phyloP scores from a whole-genome alignment of 805 yeast species.

The Ogataea dorogensis region DNA sequence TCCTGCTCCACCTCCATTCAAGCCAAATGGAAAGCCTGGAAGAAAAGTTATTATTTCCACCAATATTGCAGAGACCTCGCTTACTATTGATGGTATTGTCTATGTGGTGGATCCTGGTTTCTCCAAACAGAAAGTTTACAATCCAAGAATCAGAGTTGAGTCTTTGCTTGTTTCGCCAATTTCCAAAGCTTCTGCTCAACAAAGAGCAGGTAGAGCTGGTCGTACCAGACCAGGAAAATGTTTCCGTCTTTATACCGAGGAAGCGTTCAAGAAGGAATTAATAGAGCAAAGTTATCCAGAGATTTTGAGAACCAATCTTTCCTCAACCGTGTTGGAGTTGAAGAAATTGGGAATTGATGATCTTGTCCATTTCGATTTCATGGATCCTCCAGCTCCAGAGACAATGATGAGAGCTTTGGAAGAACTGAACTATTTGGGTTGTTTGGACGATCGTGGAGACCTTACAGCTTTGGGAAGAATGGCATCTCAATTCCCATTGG shows the following conservation, averaged over 20 bases:
- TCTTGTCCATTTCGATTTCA: conserved; percentile 94
- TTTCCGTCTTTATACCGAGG: conserved; percentile 94
- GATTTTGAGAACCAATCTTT: conserved; percentile 83
- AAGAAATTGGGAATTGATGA: conserved; percentile 95
- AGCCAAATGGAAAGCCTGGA: conserved; percentile 84
- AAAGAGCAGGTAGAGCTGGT: conserved; percentile 99
- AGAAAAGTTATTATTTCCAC: conserved; percentile 91
- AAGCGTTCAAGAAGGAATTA: conserved; percentile 89
- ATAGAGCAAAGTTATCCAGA: conserved; percentile 97
- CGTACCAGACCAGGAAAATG: conserved; percentile 99
- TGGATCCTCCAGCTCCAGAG: conserved; percentile 99
- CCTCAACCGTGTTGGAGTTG: conserved; percentile 88
- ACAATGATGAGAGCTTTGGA: conserved; percentile 99
- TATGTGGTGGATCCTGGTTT: conserved; percentile 98
- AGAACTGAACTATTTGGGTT: conserved; percentile 85
- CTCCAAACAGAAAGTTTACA: conserved; percentile 93
- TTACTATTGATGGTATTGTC: conserved; percentile 96
- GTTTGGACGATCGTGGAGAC: conserved; percentile 89
- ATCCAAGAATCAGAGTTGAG: conserved; percentile 94
- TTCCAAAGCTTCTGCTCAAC: conserved; percentile 96
- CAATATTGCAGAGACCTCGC: conserved; percentile 95
- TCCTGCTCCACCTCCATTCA: conserved; percentile 76
- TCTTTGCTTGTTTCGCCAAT: conserved; percentile 92
- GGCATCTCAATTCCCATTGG: conserved; percentile 92
- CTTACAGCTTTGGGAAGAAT: conserved; percentile 85